Base-by-base conservation (phyloP, 306 rosid species). In the Acacia acuminata region DNA sequence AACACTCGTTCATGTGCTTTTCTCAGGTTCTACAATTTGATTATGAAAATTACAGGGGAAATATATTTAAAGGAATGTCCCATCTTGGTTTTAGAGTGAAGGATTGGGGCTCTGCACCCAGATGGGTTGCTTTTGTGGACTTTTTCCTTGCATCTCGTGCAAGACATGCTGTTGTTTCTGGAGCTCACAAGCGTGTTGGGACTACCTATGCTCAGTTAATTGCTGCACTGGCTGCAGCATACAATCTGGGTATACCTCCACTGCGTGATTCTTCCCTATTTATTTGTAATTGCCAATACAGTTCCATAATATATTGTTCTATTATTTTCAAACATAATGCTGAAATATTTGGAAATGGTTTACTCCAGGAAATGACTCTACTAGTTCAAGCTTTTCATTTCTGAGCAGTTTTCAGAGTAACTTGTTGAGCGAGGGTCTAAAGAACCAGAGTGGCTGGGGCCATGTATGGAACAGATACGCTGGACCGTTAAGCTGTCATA, bases 81-180 rank as follows among this genome's bases (percentile, higher is more conserved):
- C 87, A 82, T 82, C 86, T 63, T 43, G 93, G 91, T n/a, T 96
- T 96, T 84, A 93, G 99, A 86, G 92, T 71, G 75, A 96, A 90
- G 89, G 99, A 96, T 75, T 96, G 99, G 98, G 98, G 99, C 44
- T 96, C 98, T 3, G 96, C 99, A 34, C 99, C 99, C 48, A 92
- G 99, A 88, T 93, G 98, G 99, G 99, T 96, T 84, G 99, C 99
- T 43, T 96, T 96, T 89, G 99, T 96, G 45, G 97, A 96, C 77
- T 96, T 96, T 87, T 96, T 96, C 87, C 97, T 96, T 56, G 99
- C 99, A 40, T 90, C 99, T 34, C 94, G 92, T 0, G 97, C 99
- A 45, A 92, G 86, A 76, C 83, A 88, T 87, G 96, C 91, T 40
- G 91, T 88, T 77, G 85, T 96, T 51, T 92, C 99, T 2, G 99